A percentile compares a stretch with the other conserved stretches of the same genome.
These are phyloP conservation scores for Lobosporangium transversale DNA, from an alignment of 192 early-diverging fungal species.

Conservation along the genomic window DNA sequence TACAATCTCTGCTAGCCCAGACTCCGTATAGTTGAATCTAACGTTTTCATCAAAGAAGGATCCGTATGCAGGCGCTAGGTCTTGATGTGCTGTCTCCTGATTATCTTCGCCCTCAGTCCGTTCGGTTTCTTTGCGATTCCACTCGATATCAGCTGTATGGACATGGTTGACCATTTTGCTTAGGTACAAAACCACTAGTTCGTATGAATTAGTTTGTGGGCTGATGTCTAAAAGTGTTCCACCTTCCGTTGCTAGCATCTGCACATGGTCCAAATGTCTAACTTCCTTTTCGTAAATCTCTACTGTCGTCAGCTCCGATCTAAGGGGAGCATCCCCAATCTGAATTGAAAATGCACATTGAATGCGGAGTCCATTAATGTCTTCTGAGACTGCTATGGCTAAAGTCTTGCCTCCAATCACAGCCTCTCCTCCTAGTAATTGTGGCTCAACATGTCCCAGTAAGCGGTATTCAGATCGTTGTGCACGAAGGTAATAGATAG, in stretches of 20 bases:
- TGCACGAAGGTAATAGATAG: slow-evolving; percentile 48
- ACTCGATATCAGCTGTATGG: slow-evolving; percentile 31
- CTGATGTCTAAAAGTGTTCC: slow-evolving; percentile 46
- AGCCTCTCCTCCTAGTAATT: slow-evolving; percentile 34
- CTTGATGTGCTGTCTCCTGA: slow-evolving; percentile 13
- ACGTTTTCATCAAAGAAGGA: slow-evolving; percentile 24
- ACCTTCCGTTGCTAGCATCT: slow-evolving; percentile 28
- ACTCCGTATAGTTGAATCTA: slow-evolving; percentile 28
- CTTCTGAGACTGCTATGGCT: slow-evolving; percentile 32
- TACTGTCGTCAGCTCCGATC: slow-evolving; percentile 37
- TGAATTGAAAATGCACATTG: slow-evolving; percentile 41
- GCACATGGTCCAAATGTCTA: slow-evolving; percentile 22
- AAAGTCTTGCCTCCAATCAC: slow-evolving; percentile 37
- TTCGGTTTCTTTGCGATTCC: slow-evolving; percentile 29
- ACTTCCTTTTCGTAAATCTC: slow-evolving; percentile 44
- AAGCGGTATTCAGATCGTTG: slow-evolving; percentile 32
- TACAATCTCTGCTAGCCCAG: slow-evolving; percentile 39
- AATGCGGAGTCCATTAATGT: slow-evolving; percentile 35
- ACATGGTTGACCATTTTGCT: slow-evolving; percentile 38
- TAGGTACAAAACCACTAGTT: slow-evolving; percentile 37
- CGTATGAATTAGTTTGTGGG: slow-evolving; percentile 40
- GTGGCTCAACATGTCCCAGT: slow-evolving; percentile 39
- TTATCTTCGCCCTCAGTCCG: slow-evolving; percentile 19
- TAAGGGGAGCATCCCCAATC: slow-evolving; percentile 11
- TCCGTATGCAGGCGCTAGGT: slow-evolving; percentile 19